Evolutionary conservation across 148 eudicot genomes (phyloP).

Genomic region (Diospyros lotus): DNA sequence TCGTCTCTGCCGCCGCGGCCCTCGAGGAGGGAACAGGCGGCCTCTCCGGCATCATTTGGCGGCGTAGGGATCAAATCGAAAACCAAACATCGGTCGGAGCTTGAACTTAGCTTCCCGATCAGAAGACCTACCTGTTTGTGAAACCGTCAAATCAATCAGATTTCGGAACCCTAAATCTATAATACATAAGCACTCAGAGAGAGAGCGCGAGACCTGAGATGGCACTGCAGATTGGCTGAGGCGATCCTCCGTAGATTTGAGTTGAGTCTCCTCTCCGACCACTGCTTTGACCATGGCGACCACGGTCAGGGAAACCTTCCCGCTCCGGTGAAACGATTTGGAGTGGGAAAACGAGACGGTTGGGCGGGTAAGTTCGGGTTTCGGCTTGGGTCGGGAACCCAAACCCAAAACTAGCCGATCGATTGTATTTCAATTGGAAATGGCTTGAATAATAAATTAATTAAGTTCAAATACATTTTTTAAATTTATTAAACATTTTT

Average conservation of each 20-base stretch:
- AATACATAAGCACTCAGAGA: background rate
- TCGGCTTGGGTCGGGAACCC: too few relatives aligned
- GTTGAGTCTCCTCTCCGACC: slow-evolving; percentile 77
- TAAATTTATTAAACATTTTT: too few relatives aligned
- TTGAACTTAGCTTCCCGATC: slow-evolving; percentile 65
- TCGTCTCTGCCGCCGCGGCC: slow-evolving; percentile 21
- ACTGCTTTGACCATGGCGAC: slow-evolving; percentile 74
- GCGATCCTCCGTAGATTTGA: slow-evolving; percentile 59
- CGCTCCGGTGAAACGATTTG: background rate
- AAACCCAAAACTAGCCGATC: too few relatives aligned
- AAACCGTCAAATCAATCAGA: background rate
- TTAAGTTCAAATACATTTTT: too few relatives aligned
- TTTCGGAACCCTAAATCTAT: background rate
- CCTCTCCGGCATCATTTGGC: slow-evolving; percentile 67
- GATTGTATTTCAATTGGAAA: too few relatives aligned
- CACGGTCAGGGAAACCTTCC: too few relatives aligned
- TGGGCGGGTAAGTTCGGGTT: too few relatives aligned
- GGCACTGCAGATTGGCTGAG: slow-evolving; percentile 45
- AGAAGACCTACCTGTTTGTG: slow-evolving; percentile 66
- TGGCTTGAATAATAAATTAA: too few relatives aligned
- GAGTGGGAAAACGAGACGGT: background rate
- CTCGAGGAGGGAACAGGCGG: slow-evolving; percentile 56
- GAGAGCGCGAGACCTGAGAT: slow-evolving; percentile 37
- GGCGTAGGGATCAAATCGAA: slow-evolving; percentile 83
- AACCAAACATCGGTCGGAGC: slow-evolving; percentile 66